These are phyloP conservation scores for Sindora glabra DNA, from an alignment of 306 rosid genomes.

Conservation along the genomic window DNA sequence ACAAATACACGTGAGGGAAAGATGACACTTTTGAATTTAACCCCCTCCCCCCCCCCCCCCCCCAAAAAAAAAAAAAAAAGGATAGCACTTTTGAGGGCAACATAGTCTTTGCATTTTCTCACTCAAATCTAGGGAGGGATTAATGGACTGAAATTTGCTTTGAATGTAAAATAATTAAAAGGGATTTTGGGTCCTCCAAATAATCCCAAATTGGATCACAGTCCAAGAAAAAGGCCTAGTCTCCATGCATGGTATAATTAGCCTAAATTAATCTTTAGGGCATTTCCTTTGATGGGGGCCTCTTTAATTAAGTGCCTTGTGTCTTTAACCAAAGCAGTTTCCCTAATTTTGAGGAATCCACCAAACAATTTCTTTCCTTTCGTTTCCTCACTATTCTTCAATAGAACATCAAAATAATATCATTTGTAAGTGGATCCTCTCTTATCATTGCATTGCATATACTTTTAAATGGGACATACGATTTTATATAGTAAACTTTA, in stretches of 20 bases:
- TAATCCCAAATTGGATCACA: slow-evolving; percentile 21
- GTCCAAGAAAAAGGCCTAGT: slow-evolving; percentile 32
- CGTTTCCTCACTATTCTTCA: background rate
- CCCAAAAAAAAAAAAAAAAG: too few species aligned
- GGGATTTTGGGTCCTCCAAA: slow-evolving; percentile 8
- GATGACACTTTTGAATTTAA: too few species aligned
- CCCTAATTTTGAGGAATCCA: slow-evolving; percentile 18
- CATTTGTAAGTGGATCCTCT: too few species aligned
- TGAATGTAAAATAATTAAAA: slow-evolving; percentile 20
- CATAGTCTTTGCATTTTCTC: slow-evolving; percentile 19
- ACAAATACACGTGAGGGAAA: slow-evolving; percentile 33
- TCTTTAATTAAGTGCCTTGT: slow-evolving; percentile 26
- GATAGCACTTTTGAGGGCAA: slow-evolving; percentile 28
- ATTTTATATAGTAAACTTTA: too few species aligned
- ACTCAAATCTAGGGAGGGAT: slow-evolving; percentile 26
- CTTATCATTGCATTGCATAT: too few species aligned
- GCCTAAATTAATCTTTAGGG: slow-evolving; percentile 12
- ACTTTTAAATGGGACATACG: too few species aligned
- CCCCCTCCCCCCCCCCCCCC: too few species aligned
- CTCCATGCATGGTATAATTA: slow-evolving; percentile 21
- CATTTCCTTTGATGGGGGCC: slow-evolving; percentile 24
- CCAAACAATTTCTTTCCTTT: slow-evolving; percentile 5
- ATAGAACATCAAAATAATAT: too few species aligned
- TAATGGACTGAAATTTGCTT: slow-evolving; percentile 36
- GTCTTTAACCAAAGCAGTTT: slow-evolving; percentile 34